phyloP scores from a whole-genome alignment of 2,329 filamentous ascomycete genomes.

The Diaporthe longicolla region DNA sequence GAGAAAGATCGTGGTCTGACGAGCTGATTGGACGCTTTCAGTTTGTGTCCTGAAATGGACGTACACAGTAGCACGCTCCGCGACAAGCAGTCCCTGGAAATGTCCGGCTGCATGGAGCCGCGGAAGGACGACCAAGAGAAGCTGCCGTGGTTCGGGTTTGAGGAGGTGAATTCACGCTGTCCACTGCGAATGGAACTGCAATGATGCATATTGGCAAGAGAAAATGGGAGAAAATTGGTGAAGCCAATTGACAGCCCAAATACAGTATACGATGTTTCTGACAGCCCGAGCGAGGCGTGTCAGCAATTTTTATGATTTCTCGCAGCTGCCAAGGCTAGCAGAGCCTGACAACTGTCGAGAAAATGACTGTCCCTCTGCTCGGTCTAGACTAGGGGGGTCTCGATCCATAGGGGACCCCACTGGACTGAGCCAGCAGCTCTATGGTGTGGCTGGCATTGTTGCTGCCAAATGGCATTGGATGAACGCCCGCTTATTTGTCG shows the following conservation, averaged over 20 bases:
- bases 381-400: conserved; percentile 28
- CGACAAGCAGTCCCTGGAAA: background rate
- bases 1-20: background rate
- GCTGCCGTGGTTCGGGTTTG: too few relatives aligned
- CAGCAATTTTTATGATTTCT: conserved; percentile 12
- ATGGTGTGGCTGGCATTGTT: conserved; percentile 20
- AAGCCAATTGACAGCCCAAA: background rate
- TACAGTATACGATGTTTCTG: conserved; percentile 12
- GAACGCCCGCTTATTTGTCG: conserved; percentile 28
- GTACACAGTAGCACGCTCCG: background rate
- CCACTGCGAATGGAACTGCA: too few relatives aligned
- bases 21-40: conserved; percentile 23
- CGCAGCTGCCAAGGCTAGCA: background rate
- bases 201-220: too few relatives aligned
- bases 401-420: conserved; percentile 21
- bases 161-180: too few relatives aligned
- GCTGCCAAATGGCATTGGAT: conserved; percentile 33
- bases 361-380: background rate
- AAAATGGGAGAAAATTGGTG: too few relatives aligned
- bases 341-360: background rate
- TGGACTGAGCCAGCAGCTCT: conserved; percentile 15
- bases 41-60: conserved; percentile 16
- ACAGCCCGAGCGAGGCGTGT: background rate
- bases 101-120: too few relatives aligned
- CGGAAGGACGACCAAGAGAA: too few relatives aligned